Base-by-base conservation (phyloP, 345 rosid species). In the Stellera chamaejasme region DNA sequence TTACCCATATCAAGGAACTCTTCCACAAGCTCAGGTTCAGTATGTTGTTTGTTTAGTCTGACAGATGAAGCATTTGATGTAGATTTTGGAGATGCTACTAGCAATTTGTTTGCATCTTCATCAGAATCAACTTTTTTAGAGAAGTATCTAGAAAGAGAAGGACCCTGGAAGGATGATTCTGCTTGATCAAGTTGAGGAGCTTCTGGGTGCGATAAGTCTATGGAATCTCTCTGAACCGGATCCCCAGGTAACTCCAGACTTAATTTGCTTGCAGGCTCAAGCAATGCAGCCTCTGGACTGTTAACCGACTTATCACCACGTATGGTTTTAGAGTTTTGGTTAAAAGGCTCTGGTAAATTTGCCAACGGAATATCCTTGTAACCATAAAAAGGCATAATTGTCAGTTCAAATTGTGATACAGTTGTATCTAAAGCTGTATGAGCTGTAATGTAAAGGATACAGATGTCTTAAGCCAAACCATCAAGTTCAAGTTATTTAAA, bases 361-460 rank as follows among this genome's bases (percentile, higher is more conserved):
- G 74, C 75, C 74, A 55, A 69, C 28, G 85, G 77, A 62, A 79
- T 59, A 50, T 59, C 74, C 83, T 78, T 27, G 48, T 26, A 54
- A 47, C 53, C 42, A 46, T 32, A 32, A 19, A 43, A 61, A 43
- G 65, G 14, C 10, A 49, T 39, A 55, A 13, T 10, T 0, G 27
- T 10, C 2, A 27, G 28, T 60, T 50, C 43, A n/a, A 23, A 8
- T 32, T 2, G 39, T 5, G 39, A 32, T 32, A 32, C 23, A 19
- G 23, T 19, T 0, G 23, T 32, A 32, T 32, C 9, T 32, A 32
- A 32, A 32, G 9, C 9, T 32, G 2, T 5, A 32, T 32, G 39
- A 8, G 9, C 39, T 32, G 1, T 8, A 32, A 32, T 3, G 23
- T 19, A 5, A 32, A 8, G 39, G 9, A 32, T 32, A 32, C 9